These are phyloP conservation scores for Erysimum cheiranthoides DNA, from an alignment of 345 rosid genomes.

Conservation along the genomic window DNA sequence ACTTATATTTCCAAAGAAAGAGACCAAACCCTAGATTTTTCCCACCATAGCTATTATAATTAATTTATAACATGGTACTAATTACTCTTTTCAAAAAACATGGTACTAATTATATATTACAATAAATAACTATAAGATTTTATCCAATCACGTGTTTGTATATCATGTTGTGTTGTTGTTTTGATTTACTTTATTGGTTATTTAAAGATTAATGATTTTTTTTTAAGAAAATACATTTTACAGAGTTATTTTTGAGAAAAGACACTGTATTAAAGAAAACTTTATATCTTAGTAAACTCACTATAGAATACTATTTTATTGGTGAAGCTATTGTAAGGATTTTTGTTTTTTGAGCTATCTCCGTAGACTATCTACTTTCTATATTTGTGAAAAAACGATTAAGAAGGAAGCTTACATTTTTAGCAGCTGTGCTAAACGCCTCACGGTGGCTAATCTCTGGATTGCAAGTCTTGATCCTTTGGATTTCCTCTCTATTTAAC, in stretches of 20 bases:
- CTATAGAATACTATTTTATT: not conserved
- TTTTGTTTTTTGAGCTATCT: not conserved
- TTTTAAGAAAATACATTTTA: not conserved
- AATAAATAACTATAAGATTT: not conserved
- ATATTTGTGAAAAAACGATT: not conserved
- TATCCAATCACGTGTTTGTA: not conserved
- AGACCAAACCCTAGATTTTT: slow-evolving; percentile 33
- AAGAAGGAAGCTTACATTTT: slow-evolving; percentile 68
- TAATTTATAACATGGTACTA: slow-evolving; percentile 2
- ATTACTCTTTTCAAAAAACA: too few species aligned
- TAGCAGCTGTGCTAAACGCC: slow-evolving; percentile 98
- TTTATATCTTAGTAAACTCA: slow-evolving; percentile 5
- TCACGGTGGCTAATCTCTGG: slow-evolving; percentile 97
- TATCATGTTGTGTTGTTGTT: not conserved
- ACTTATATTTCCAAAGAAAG: slow-evolving; percentile 21
- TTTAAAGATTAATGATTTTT: not conserved
- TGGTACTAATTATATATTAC: not conserved
- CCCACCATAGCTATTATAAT: slow-evolving; percentile 9
- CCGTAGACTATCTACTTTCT: not conserved
- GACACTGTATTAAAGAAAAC: not conserved
- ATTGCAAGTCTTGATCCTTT: slow-evolving; percentile 93
- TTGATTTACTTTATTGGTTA: not conserved
- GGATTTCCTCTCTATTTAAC: slow-evolving; percentile 85
- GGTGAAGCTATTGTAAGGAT: not conserved
- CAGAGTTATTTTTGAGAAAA: not conserved